Percentiles rank a stretch among this genome's conserved stretches.
Conservation (phyloP, 2,329 filamentous ascomycete genomes). For the Helotiales sp. region DNA sequence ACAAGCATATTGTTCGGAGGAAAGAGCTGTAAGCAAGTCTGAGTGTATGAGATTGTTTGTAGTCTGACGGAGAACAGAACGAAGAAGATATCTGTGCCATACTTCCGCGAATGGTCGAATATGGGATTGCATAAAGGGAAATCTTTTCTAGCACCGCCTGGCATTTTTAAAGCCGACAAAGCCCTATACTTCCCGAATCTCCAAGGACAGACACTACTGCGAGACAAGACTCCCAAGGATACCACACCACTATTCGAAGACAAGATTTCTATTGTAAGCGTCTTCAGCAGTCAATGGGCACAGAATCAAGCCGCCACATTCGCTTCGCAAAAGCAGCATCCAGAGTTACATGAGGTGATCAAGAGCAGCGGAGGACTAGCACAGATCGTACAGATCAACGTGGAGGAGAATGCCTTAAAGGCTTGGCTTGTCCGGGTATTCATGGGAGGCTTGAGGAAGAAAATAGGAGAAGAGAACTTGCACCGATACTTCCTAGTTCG, state of each 20-base stretch:
- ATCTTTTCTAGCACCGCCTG: slow-evolving; percentile 81
- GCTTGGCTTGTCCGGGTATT: slow-evolving; percentile 59
- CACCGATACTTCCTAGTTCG: slow-evolving; percentile 61
- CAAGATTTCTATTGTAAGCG: slow-evolving; percentile 73
- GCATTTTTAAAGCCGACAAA: slow-evolving; percentile 79
- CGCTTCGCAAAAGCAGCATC: slow-evolving; percentile 63
- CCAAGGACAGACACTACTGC: slow-evolving; percentile 72
- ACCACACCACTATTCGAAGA: slow-evolving; percentile 76
- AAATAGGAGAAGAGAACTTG: slow-evolving; percentile 54
- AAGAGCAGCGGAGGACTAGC: slow-evolving; percentile 51
- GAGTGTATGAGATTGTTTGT: neutral
- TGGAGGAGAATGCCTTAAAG: slow-evolving; percentile 78
- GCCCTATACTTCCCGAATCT: slow-evolving; percentile 95
- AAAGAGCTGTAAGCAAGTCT: slow-evolving; percentile 63
- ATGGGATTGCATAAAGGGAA: slow-evolving; percentile 83
- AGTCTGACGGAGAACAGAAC: slow-evolving; percentile 50
- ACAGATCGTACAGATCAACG: slow-evolving; percentile 84
- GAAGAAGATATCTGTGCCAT: slow-evolving; percentile 77
- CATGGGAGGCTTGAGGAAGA: slow-evolving; percentile 51
- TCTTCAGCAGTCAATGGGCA: slow-evolving; percentile 86
- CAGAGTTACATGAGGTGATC: slow-evolving; percentile 66
- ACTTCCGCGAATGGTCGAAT: slow-evolving; percentile 95
- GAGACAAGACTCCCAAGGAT: slow-evolving; percentile 54
- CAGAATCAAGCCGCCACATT: slow-evolving; percentile 78
- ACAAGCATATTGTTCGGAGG: slow-evolving; percentile 77